Evolutionary conservation across 768 basidiomycete genomes (phyloP).

Genomic region (Hemileccinum rubropunctum): DNA sequence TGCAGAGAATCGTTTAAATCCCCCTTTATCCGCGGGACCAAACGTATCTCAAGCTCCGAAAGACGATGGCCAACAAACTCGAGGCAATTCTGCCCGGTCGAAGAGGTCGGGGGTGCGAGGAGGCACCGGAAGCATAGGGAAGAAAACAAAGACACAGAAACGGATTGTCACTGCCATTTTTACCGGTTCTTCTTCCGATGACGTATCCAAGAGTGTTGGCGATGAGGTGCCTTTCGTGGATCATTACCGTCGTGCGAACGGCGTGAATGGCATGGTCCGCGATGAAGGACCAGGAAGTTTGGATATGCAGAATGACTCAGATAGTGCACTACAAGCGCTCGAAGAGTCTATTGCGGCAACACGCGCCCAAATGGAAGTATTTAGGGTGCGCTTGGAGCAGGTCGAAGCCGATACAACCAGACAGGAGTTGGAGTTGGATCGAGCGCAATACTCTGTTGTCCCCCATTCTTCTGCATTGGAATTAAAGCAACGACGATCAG

Average conservation of each 20-base stretch:
- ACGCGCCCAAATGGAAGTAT: slow-evolving; percentile 23
- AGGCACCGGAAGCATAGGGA: slow-evolving; percentile 9
- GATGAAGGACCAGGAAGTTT: background rate
- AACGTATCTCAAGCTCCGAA: background rate
- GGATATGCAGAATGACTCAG: slow-evolving; percentile 2
- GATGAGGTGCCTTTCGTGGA: background rate
- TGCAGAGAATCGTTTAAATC: background rate
- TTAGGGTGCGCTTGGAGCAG: slow-evolving; percentile 26
- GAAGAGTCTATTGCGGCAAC: slow-evolving; percentile 25
- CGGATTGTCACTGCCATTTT: slow-evolving; percentile 32
- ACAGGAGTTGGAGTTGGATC: slow-evolving; percentile 9
- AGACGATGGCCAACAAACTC: background rate
- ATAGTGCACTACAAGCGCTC: slow-evolving; percentile 13
- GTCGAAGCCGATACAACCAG: slow-evolving; percentile 23
- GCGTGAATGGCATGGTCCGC: background rate
- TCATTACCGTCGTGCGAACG: background rate
- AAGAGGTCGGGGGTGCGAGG: slow-evolving; percentile 1
- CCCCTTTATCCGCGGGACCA: background rate
- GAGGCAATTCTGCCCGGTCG: background rate
- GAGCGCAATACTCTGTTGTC: background rate
- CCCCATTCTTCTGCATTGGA: background rate
- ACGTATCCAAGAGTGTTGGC: background rate
- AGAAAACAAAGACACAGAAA: slow-evolving; percentile 8
- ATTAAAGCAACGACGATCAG: slow-evolving; percentile 1
- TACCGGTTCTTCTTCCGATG: slow-evolving; percentile 14